A percentile compares a stretch with the other conserved stretches of the same genome.
Evolutionary conservation across 2,329 filamentous ascomycete species (phyloP).

Genomic region (Rhinocladiella similis): DNA sequence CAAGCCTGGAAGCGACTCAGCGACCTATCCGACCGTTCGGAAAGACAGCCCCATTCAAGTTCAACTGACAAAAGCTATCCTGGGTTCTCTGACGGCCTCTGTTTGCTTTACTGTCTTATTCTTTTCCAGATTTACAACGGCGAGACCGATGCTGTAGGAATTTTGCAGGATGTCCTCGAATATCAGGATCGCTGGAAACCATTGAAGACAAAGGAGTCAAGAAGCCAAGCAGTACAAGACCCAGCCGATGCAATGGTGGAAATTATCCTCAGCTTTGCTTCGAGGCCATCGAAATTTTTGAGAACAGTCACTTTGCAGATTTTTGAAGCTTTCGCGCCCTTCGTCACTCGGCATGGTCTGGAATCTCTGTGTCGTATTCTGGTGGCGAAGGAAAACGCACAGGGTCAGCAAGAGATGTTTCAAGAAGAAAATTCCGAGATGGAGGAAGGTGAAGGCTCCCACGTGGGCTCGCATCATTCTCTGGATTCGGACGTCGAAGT

Average conservation of each 20-base stretch:
- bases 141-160: conserved; percentile 79
- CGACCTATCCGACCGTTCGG: conserved; percentile 33
- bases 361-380: conserved; percentile 66
- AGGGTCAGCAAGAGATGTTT: conserved; percentile 85
- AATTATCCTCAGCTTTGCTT: conserved; percentile 84
- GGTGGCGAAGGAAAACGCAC: conserved; percentile 73
- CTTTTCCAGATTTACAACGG: conserved; percentile 89
- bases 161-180: conserved; percentile 78
- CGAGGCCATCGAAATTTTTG: conserved; percentile 80
- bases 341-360: conserved; percentile 72
- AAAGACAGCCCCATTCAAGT: conserved; percentile 31
- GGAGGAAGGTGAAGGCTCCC: conserved; percentile 49
- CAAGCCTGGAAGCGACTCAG: conserved; percentile 43
- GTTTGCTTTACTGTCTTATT: conserved; percentile 78
- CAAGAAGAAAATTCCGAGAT: conserved; percentile 65
- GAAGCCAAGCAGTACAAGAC: conserved; percentile 29
- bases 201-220: background rate
- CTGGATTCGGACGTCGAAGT: conserved; percentile 47
- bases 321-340: conserved; percentile 76
- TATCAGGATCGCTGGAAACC: conserved; percentile 56
- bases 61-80: conserved; percentile 34
- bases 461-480: conserved; percentile 41
- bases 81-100: conserved; percentile 63
- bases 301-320: conserved; percentile 85
- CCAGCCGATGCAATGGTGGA: conserved; percentile 77